Evolutionary conservation across 2,329 filamentous ascomycete genomes (phyloP), one percentile per base, ranked within the genome.

Genomic region (Phaeosphaeriaceae sp.): DNA sequence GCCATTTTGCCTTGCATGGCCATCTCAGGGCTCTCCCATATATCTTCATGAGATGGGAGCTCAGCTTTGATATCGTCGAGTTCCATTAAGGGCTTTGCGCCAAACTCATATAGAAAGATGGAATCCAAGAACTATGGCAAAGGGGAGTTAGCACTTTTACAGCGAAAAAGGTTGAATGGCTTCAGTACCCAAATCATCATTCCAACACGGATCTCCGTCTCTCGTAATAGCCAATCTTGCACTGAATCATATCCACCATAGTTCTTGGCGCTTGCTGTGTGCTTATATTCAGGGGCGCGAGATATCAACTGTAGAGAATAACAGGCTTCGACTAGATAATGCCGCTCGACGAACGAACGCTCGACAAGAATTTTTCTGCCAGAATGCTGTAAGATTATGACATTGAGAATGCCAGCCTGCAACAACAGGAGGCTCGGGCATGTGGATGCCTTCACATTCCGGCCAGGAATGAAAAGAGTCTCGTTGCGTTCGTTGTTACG

Each of bases 321-420:
- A 17, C 46, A 56, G 9, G 33, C 45, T 29, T 53, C 50, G 7
- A 56, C 44, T 12, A 50, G 36, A 30, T 41, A 41, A 21, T 46
- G 42, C 23, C 42, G 41, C 20, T 50, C 47, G 21, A 46, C 35
- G 17, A 45, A 34, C 11, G 41, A 42, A n/a, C 42, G 26, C 23
- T 58, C 38, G 4, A 56, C 15, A 8, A 46, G 29, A 16, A n/a
- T 9, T 9, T 53, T 39, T 20, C 18, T 51, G 1, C 49, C 55
- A n/a, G 49, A 50, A 42, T 56, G 47, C 15, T 53, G 15, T 34
- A 58, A 36, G 33, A 41, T 53, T 41, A 36, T 30, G 20, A 50
- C 34, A 12, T 56, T 53, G 5, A 58, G 34, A 11, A 53, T 48
- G 3, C 55, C 50, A 17, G 55, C 51, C 28, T 57, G 51, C 26